Evolutionary conservation across 2,329 filamentous ascomycete species (phyloP), one percentile per base, ranked within the genome.

Genomic region (Aspergillus vadensis): DNA sequence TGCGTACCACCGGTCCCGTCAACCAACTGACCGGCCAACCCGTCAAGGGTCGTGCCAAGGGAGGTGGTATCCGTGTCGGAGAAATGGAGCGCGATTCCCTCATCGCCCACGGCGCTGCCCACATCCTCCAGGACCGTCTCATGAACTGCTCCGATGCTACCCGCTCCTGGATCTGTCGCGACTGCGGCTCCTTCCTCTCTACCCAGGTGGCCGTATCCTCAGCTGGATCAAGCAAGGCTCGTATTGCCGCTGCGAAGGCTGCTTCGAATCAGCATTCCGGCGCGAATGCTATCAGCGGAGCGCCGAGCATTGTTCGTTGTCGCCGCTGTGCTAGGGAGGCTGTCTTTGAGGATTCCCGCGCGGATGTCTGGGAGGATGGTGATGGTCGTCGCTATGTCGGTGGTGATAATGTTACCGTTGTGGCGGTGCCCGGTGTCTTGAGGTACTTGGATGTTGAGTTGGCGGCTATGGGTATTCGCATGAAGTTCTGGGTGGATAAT

Each of bases 61-160:
- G 94, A 73, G 95, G 95, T 80, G 95, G 95, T 88, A 97, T 99
- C 74, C 92, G 95, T 83, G 94, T 99, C 30, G 95, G 95, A 79
- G 95, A 99, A 79, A 99, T 99, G 95, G 95, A 99, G 81, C 90
- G 95, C 67, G 95, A 99, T 77, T 91, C 94, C 3, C 83, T 99
- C 21, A 86, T 99, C 59, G 95, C 95, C 4, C 95, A 99, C 82
- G 95, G 95, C 23, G 95, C 93, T 2, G 93, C 94, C 3, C 98
- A 96, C 81, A 79, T 99, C 62, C 85, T 99, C 5, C 95, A 99
- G 75, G 95, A 99, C 76, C 90, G 95, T 60, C 83, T 99, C 62
- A 88, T 99, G 82, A 98, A 99, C 81, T 99, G 95, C 80, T 96
- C 91, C 55, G 95, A 99, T 77, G 96, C 97, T 76, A 88, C 89